Evolutionary conservation across 2,329 filamentous ascomycete species (phyloP).

Genomic region (Pleoardoris graminearum): DNA sequence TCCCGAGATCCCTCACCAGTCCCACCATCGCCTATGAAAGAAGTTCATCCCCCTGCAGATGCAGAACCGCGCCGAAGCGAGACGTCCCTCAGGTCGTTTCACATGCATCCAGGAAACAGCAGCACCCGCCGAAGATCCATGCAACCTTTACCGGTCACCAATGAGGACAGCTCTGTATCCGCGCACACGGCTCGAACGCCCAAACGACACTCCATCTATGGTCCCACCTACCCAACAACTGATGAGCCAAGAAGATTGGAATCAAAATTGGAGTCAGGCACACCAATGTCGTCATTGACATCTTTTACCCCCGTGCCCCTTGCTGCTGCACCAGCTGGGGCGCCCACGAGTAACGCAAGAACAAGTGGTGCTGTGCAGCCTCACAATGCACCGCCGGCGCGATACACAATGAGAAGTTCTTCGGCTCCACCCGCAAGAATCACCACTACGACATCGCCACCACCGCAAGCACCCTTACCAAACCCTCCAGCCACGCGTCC

Average conservation of each 20-base stretch:
- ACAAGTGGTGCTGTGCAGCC: conserved; percentile 10
- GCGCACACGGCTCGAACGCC: conserved; percentile 17
- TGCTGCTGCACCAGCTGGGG: background rate
- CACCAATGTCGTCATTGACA: conserved; percentile 7
- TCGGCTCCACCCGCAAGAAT: conserved; percentile 29
- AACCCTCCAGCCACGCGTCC: conserved; percentile 29
- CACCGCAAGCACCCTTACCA: conserved; percentile 32
- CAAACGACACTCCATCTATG: conserved; percentile 39
- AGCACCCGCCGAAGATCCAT: conserved; percentile 43
- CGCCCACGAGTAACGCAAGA: conserved; percentile 8
- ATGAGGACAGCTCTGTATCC: conserved; percentile 36
- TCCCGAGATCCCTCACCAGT: conserved; percentile 43
- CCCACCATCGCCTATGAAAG: conserved; percentile 39
- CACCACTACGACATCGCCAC: conserved; percentile 31
- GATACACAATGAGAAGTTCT: conserved; percentile 29
- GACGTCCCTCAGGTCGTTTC: conserved; percentile 43
- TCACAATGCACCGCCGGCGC: conserved; percentile 23
- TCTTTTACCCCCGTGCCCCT: background rate
- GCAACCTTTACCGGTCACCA: conserved; percentile 43
- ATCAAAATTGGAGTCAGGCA: conserved; percentile 10
- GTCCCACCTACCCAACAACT: conserved; percentile 29
- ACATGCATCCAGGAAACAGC: conserved; percentile 41
- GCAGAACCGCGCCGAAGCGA: conserved; percentile 37
- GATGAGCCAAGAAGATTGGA: conserved; percentile 5
- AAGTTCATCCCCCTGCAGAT: conserved; percentile 29